These are phyloP conservation scores for Hymenoscyphus occultus DNA, from an alignment of 2,329 filamentous ascomycete species.

Conservation along the genomic window DNA sequence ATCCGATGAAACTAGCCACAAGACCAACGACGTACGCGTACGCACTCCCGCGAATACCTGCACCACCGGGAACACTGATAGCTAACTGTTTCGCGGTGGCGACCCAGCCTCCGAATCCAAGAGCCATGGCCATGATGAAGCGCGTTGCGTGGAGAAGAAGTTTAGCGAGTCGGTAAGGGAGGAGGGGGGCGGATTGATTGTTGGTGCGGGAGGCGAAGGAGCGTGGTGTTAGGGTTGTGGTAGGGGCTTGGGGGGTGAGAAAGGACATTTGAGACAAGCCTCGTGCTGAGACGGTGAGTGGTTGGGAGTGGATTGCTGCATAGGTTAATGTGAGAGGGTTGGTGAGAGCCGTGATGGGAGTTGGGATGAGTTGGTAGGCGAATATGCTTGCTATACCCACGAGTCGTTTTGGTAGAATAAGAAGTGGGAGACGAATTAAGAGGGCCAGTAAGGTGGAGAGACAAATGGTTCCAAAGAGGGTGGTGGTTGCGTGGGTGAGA, in stretches of 20 bases:
- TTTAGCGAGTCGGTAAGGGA: constrained; percentile 88
- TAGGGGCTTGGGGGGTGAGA: constrained; percentile 68
- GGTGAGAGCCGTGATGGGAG: constrained; percentile 79
- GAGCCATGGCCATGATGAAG: constrained; percentile 82
- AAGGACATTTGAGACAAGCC: constrained; percentile 81
- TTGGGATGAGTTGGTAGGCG: constrained; percentile 77
- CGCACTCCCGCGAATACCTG: constrained; percentile 68
- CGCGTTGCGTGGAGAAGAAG: constrained; percentile 86
- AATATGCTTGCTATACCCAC: constrained; percentile 63
- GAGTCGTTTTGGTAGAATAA: constrained; percentile 73
- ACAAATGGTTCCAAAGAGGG: constrained; percentile 89
- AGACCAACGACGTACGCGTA: constrained; percentile 95
- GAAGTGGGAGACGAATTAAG: constrained; percentile 76
- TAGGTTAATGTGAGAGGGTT: constrained; percentile 93
- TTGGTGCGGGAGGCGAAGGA: constrained; percentile 46
- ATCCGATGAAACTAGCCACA: constrained; percentile 91
- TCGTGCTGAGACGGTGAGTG: constrained; percentile 72
- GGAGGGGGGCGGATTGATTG: constrained; percentile 51
- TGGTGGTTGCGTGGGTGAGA: constrained; percentile 75
- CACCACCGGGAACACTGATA: constrained; percentile 51
- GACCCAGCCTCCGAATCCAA: constrained; percentile 97
- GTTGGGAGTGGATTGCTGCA: constrained; percentile 87
- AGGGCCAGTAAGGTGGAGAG: constrained; percentile 80
- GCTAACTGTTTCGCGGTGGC: constrained; percentile 78
- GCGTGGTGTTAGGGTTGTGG: constrained; percentile 64